Evolutionary conservation across 768 basidiomycete species (phyloP), one percentile per base, ranked within the genome.

Genomic region (Naematelia encephala): DNA sequence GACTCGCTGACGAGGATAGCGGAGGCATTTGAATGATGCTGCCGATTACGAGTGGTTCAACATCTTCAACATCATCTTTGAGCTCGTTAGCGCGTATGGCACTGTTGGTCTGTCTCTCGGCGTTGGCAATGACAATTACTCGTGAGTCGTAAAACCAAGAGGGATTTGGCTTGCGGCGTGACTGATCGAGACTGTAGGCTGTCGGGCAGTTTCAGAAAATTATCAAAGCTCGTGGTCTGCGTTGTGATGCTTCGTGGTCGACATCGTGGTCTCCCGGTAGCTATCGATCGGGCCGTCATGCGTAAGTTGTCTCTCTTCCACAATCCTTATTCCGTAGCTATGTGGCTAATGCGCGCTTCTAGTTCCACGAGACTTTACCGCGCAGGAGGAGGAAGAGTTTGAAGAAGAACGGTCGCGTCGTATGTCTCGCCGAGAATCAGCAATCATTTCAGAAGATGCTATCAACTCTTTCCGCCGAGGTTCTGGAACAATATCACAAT

Each of bases 221-320:
- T 96, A 4, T 92, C 91, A 0, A 98, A 98, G 76, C 82, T 98
- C 30, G 85, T 98, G 57, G 66, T 97, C 25, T 86, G 85, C 70
- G 75, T 84, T 10, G 91, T 98, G 65, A 98, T 98, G 90, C 82
- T 99, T 61, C 88, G 96, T 57, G 91, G 92, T 5, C 84, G 91
- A 12, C 92, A 97, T 76, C 86, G 92, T 48, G 90, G 90, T 25
- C 51, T 77, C 16, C 75, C 76, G 11, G 72, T 72, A 4, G 74
- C 75, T 51, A 76, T 76, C 30, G 75, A 76, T 54, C 75, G 75
- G 19, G 76, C 76, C 19, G 74, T 77, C 47, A 77, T 77, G 76
- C 50, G 70, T 72, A 34, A 59, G 70, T 67, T 10, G 2, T 22
- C 12, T 1, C 4, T 30, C 16, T 3, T 22, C 54, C 3, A 5